These are phyloP conservation scores for Melastoma candidum DNA, from an alignment of 441 rosid species.

Conservation along the genomic window DNA sequence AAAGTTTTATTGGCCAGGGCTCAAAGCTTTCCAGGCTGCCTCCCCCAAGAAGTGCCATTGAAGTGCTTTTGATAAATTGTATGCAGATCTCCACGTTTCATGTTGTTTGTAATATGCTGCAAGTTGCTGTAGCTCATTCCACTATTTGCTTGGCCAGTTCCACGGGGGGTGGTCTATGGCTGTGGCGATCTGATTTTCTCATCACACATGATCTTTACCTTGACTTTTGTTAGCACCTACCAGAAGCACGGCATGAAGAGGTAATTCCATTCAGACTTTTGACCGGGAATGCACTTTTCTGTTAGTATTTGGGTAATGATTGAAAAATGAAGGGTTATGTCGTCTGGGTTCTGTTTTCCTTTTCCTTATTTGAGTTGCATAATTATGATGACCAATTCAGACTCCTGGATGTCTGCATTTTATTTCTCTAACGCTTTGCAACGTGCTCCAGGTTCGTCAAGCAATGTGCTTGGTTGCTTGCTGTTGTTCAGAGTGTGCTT, in stretches of 20 bases:
- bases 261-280: neutral
- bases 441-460: slow-evolving; percentile 12
- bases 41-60: slow-evolving; percentile 28
- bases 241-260: slow-evolving; percentile 10
- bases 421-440: too few species aligned
- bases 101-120: slow-evolving; percentile 6
- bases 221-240: slow-evolving; percentile 5
- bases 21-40: slow-evolving; percentile 36
- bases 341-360: too few species aligned
- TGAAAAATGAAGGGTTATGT: too few species aligned
- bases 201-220: slow-evolving; percentile 8
- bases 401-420: too few species aligned
- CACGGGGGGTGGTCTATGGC: slow-evolving; percentile 1
- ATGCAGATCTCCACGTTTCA: slow-evolving; percentile 12
- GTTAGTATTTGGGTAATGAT: too few species aligned
- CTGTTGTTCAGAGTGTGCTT: slow-evolving; percentile 10
- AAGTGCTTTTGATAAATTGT: slow-evolving; percentile 39
- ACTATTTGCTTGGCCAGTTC: neutral
- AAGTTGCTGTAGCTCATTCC: slow-evolving; percentile 3
- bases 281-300: too few species aligned
- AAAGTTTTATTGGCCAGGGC: slow-evolving; percentile 23
- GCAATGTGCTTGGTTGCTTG: slow-evolving; percentile 14
- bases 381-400: neutral
- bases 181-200: slow-evolving; percentile 11
- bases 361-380: neutral